Evolutionary conservation across 306 rosid species (phyloP).

Genomic region (Prosopis cineraria): DNA sequence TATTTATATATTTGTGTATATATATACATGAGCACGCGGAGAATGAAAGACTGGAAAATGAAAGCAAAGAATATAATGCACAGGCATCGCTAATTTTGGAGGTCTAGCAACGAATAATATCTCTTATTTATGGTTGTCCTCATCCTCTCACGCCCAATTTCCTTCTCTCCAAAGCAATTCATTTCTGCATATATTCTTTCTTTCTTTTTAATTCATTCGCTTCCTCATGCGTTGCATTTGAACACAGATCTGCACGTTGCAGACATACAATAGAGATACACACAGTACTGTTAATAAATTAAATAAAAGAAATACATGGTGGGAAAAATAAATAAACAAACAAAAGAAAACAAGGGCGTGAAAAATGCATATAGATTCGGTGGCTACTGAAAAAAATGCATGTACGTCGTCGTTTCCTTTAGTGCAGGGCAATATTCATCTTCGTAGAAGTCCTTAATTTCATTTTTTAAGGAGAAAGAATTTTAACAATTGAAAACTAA

Average conservation of each 20-base stretch:
- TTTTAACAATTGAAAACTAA: too few species aligned
- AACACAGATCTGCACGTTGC: background rate
- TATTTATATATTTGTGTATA: too few species aligned
- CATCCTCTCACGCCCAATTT: too few species aligned
- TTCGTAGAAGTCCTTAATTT: too few species aligned
- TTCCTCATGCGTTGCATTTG: background rate
- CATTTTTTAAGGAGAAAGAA: too few species aligned
- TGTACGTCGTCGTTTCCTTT: background rate
- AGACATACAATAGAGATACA: background rate
- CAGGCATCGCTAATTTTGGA: background rate
- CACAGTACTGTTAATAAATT: background rate
- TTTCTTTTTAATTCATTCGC: background rate
- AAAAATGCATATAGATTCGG: background rate
- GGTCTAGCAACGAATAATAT: background rate
- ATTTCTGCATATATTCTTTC: background rate
- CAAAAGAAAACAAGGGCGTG: background rate
- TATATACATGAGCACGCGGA: background rate
- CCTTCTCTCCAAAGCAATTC: background rate
- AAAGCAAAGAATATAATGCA: conserved; percentile 6
- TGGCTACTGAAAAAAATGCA: background rate
- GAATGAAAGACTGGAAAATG: conserved; percentile 22
- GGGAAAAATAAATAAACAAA: background rate
- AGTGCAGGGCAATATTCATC: background rate
- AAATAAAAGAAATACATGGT: too few species aligned
- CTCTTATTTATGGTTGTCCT: background rate